Percentiles rank a stretch among this genome's conserved stretches.
phyloP scores from a whole-genome alignment of 1,284 basidiomycete genomes.

The Ceratobasidium sp. region DNA sequence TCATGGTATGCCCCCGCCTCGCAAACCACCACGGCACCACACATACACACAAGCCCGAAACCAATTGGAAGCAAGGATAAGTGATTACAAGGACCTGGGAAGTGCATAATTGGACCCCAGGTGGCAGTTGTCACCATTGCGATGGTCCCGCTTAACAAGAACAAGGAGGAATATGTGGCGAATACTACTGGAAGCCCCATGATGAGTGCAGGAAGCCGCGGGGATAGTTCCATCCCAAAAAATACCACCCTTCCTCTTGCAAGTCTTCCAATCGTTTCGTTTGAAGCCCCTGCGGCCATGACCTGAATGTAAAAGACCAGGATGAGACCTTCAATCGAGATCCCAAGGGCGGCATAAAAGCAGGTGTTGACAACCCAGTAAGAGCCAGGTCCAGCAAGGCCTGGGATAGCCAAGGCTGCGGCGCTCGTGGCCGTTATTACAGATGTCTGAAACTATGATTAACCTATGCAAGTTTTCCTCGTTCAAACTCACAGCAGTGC shows the following conservation, averaged over 20 bases:
- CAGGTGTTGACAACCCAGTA: background rate
- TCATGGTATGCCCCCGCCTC: background rate
- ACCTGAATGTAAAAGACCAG: slow-evolving; percentile 4
- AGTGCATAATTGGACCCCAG: no score
- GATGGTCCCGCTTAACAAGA: no score
- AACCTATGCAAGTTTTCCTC: no score
- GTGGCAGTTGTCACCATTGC: slow-evolving; percentile 12
- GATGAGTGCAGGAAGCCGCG: background rate
- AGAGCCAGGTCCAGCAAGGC: slow-evolving; percentile 10
- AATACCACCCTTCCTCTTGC: background rate
- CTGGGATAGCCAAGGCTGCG: slow-evolving; percentile 5
- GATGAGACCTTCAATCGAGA: slow-evolving; percentile 22
- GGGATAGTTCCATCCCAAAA: background rate
- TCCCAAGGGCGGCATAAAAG: slow-evolving; percentile 1
- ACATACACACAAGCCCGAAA: background rate
- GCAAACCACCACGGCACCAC: background rate
- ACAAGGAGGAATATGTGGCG: no score
- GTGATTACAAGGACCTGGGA: no score
- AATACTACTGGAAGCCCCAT: background rate
- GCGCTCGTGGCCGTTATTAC: slow-evolving; percentile 19
- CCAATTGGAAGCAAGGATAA: background rate
- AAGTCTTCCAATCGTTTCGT: slow-evolving; percentile 2
- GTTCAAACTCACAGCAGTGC: background rate
- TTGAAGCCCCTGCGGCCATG: background rate
- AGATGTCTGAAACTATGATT: slow-evolving; percentile 6